Conservation (phyloP, 495 filamentous ascomycete genomes). For the Schizothecium vesticola region DNA sequence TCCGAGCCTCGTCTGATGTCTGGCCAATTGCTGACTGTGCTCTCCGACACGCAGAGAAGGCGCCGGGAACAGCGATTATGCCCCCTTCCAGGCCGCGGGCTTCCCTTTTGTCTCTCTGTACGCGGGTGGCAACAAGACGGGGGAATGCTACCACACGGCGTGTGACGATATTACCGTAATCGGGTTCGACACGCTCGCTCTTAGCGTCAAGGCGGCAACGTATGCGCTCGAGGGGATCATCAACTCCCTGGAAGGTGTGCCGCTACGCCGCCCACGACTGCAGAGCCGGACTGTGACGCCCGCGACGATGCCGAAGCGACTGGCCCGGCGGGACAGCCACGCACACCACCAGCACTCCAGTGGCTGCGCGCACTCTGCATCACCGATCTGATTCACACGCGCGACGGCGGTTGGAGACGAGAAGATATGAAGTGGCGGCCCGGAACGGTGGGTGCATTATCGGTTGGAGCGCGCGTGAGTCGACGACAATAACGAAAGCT, state of each 20-base stretch:
- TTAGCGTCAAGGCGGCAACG: constrained; percentile 58
- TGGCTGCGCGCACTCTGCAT: neutral
- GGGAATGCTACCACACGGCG: constrained; percentile 58
- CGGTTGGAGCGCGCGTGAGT: neutral
- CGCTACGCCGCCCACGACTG: constrained; percentile 21
- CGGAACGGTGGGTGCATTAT: neutral
- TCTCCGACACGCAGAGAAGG: constrained; percentile 40
- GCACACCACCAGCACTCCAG: neutral
- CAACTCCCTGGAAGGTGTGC: constrained; percentile 40
- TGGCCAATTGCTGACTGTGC: constrained; percentile 12
- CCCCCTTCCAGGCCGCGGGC: constrained; percentile 55
- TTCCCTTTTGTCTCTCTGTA: constrained; percentile 58
- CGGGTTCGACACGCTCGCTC: constrained; percentile 51
- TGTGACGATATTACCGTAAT: constrained; percentile 58
- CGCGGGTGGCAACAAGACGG: constrained; percentile 58
- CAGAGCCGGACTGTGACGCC: neutral
- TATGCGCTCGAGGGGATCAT: constrained; percentile 45
- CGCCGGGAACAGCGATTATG: constrained; percentile 59
- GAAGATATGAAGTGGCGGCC: neutral
- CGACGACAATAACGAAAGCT: neutral
- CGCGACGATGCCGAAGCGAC: neutral
- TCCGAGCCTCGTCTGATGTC: neutral
- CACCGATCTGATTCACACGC: neutral
- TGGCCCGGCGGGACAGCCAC: neutral
- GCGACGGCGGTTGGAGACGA: neutral